Evolutionary conservation across 768 basidiomycete species (phyloP).

Genomic region (Tricholoma saponaceum): DNA sequence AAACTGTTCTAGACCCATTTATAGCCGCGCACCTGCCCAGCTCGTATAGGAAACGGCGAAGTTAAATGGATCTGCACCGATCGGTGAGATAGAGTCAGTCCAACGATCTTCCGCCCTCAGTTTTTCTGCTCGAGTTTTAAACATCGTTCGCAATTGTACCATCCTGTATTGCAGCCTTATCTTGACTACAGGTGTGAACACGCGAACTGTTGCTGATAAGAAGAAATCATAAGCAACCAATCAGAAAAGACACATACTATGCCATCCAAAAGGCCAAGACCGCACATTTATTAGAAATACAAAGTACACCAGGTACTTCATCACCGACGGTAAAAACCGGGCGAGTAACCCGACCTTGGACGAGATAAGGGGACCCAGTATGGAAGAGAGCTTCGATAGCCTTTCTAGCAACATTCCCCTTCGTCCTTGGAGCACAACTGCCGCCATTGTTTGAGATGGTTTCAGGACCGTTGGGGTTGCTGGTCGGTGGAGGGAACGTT

Average conservation of each 20-base stretch:
- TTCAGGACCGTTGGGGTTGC: background rate
- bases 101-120: slow-evolving; percentile 35
- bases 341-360: slow-evolving; percentile 4
- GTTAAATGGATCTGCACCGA: slow-evolving; percentile 57
- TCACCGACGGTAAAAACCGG: slow-evolving; percentile 12
- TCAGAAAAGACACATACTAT: slow-evolving; percentile 41
- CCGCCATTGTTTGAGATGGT: slow-evolving; percentile 3
- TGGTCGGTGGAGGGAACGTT: too few relatives aligned
- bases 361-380: slow-evolving; percentile 3
- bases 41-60: slow-evolving; percentile 34
- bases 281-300: slow-evolving; percentile 56
- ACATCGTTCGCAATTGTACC: slow-evolving; percentile 31
- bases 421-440: background rate
- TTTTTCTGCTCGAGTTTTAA: slow-evolving; percentile 30
- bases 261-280: slow-evolving; percentile 66
- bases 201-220: slow-evolving; percentile 36
- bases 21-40: slow-evolving; percentile 54
- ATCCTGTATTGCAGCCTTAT: slow-evolving; percentile 28
- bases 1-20: background rate
- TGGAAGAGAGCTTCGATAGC: background rate
- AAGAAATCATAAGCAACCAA: background rate
- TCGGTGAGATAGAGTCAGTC: slow-evolving; percentile 43
- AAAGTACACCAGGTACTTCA: slow-evolving; percentile 40
- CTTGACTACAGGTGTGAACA: slow-evolving; percentile 44
- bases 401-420: slow-evolving; percentile 2